Evolutionary conservation across 352 stramenopile genomes (phyloP), one percentile per base, ranked within the genome.

Genomic region (Phytopythium oedochilum): DNA sequence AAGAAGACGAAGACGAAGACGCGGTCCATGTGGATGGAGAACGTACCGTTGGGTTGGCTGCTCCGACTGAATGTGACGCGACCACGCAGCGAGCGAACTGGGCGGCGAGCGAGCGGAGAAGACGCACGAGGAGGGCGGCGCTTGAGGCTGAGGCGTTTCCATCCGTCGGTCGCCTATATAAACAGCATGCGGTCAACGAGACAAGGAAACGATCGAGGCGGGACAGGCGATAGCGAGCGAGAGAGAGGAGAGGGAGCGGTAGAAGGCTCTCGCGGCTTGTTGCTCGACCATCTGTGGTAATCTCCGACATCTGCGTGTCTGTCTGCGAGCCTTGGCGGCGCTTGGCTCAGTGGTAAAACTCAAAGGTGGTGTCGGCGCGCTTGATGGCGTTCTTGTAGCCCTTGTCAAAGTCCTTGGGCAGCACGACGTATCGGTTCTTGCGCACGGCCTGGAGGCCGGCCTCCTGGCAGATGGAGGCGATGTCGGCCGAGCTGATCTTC

Each of bases 351-450:
- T 90, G 88, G 74, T 99, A 99, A 77, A 99, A 99, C 49, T 97
- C 86, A 57, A 98, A 98, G 52, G 98, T 98, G 57, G 97, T 99
- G 66, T 99, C 97, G 35, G 96, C 88, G 66, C 98, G 98, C 74
- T 98, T 99, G 68, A 99, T 97, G 35, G 94, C 91, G 70, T 98
- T 99, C 81, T 99, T 99, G 89, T 99, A 99, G 23, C 96, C 98
- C 70, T 97, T 96, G 71, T 99, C 98, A 68, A 99, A 99, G 75
- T 99, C 98, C 77, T 99, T 99, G 9, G 97, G 95, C 28, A 99
- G 77, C 52, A 99, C 96, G 31, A 99, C 97, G 78, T 99, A 99
- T 26, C 98, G 89, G 82, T 99, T 99, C 77, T 99, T 97, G 40
- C 98, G 86, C 58, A 99, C 97, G 15, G 98, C 98, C 69, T 99